Evolutionary conservation across 2,329 filamentous ascomycete species (phyloP), one percentile per base, ranked within the genome.

Genomic region (Furcasterigmium furcatum): DNA sequence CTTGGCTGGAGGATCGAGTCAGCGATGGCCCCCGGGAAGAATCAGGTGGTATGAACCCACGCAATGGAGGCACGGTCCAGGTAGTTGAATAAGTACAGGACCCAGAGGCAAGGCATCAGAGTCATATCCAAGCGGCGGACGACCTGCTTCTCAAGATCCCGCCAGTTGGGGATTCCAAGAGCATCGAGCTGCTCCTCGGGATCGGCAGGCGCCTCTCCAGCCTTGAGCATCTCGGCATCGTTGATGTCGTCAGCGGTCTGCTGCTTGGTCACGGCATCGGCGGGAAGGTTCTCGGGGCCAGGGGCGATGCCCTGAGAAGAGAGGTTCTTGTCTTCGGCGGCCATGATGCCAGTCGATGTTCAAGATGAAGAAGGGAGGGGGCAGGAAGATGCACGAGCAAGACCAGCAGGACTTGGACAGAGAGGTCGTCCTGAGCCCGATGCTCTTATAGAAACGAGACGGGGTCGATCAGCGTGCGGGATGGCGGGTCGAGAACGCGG

Each of bases 61-160:
- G 49, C 52, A 20, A 53, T 54, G n/a, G 48, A 51, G 16, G 52
- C 52, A 4, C 51, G 45, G 5, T 54, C 52, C 39, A 54, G 29
- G 43, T 54, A 54, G 43, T 54, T 54, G 19, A 54, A 54, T 3
- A 53, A 43, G 27, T 54, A 54, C 14, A 54, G 43, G 5, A 48
- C 48, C 51, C 52, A 54, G 8, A 53, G 34, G 38, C 52, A 54
- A 1, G 52, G 52, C 38, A 54, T 47, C 5, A 54, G 42, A 5
- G 52, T 54, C 45, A 51, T 46, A 19, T 53, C 52, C 12, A 54
- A 42, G 16, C 52, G 52, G 22, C 42, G 43, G 27, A 54, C 52
- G 5, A 54, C 38, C 44, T 54, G 39, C 34, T 50, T 54, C 40
- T 54, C 52, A 3, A 54, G 46, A 1, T 54, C 49, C 14, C 52